Conservation (phyloP, 331 rosid species). For the Dryas integrifolia region DNA sequence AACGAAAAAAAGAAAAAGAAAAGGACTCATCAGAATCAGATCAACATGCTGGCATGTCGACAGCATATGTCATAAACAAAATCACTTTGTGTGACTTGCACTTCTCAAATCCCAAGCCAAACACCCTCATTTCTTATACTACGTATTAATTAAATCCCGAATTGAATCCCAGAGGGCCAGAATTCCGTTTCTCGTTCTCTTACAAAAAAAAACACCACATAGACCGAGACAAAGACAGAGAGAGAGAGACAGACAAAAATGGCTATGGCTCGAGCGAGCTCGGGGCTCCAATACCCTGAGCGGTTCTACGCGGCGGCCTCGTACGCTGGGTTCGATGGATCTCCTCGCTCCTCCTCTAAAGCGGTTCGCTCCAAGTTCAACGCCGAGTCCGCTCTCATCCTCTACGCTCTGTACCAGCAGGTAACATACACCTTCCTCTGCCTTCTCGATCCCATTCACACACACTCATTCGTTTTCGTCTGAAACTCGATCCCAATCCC, state of each 20-base stretch:
- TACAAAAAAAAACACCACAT: not conserved
- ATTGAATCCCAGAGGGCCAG: not conserved
- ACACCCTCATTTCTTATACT: not conserved
- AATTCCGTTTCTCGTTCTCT: not conserved
- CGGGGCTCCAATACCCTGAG: conserved; percentile 88
- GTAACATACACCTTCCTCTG: conserved; percentile 22
- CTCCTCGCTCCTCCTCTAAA: conserved; percentile 73
- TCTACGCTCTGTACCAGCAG: conserved; percentile 85
- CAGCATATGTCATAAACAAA: no score
- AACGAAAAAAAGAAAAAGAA: no score
- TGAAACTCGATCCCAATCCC: conserved; percentile 7
- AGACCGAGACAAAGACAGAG: not conserved
- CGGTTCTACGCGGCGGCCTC: conserved; percentile 91
- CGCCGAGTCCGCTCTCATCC: conserved; percentile 74
- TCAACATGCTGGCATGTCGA: no score
- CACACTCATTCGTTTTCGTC: not conserved
- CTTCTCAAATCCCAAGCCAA: conserved; percentile 4
- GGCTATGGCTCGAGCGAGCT: conserved; percentile 76
- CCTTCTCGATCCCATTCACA: conserved; percentile 11
- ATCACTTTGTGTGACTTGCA: not conserved
- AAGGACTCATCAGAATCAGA: not conserved
- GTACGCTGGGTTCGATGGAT: conserved; percentile 83
- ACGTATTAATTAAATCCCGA: not conserved
- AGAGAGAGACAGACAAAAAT: conserved; percentile 20
- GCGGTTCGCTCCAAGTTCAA: conserved; percentile 77